Conservation (phyloP, 768 basidiomycete genomes). For the Leccinum rimulosum region DNA sequence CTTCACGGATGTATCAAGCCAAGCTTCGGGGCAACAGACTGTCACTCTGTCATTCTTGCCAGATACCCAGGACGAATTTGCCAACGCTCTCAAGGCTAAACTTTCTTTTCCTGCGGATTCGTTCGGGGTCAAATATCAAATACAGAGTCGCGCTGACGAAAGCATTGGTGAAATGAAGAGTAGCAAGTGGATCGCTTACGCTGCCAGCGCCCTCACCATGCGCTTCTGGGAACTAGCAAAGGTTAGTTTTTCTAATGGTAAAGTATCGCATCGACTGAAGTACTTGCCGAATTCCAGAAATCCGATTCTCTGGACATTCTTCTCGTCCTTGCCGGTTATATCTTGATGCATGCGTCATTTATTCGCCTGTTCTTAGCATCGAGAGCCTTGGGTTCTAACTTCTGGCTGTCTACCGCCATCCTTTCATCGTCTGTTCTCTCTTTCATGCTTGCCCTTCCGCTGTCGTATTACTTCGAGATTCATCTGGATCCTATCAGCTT, state of each 20-base stretch:
- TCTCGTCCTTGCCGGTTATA: slow-evolving; percentile 88
- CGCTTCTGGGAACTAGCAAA: slow-evolving; percentile 87
- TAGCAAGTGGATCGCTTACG: slow-evolving; percentile 88
- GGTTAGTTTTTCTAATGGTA: slow-evolving; percentile 38
- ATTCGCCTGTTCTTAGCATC: slow-evolving; percentile 87
- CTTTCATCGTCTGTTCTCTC: slow-evolving; percentile 78
- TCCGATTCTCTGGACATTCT: slow-evolving; percentile 96
- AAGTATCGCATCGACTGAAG: slow-evolving; percentile 1
- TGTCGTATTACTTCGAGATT: slow-evolving; percentile 73
- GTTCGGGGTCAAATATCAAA: slow-evolving; percentile 47
- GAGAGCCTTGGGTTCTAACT: slow-evolving; percentile 75
- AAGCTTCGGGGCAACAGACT: slow-evolving; percentile 36
- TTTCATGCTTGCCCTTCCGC: slow-evolving; percentile 79
- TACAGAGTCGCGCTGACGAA: slow-evolving; percentile 44
- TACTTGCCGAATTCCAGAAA: slow-evolving; percentile 48
- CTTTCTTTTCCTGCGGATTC: slow-evolving; percentile 33
- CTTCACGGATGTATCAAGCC: slow-evolving; percentile 39
- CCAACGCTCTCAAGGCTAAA: slow-evolving; percentile 36
- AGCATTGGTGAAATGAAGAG: slow-evolving; percentile 73
- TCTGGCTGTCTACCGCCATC: slow-evolving; percentile 71
- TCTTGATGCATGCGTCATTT: slow-evolving; percentile 96
- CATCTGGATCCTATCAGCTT: slow-evolving; percentile 90
- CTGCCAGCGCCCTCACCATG: slow-evolving; percentile 65
- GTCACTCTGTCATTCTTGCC: slow-evolving; percentile 53
- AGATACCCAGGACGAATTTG: slow-evolving; percentile 50